Base-by-base conservation (phyloP, 1,139 yeast genomes). In the Yamadazyma trypodendri region DNA sequence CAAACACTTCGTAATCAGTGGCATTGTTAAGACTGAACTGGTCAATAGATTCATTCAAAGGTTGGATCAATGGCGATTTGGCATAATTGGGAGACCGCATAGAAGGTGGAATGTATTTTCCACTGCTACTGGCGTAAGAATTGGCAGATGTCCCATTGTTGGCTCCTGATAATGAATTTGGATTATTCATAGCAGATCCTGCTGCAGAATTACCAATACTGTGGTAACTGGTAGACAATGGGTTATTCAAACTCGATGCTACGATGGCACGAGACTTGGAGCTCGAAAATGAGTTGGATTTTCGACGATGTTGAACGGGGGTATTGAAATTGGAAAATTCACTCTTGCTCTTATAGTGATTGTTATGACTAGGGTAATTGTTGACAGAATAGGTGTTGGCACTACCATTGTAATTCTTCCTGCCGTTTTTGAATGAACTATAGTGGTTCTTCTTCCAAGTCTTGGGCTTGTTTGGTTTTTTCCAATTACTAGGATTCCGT, bases 81-180 rank as follows among this genome's bases (percentile, higher is more conserved):
- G 48, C 49, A 38, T 54, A 56, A 24, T 49, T 53, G 1, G 75
- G 75, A 2, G 74, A 68, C 40, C 76, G 56, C 50, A 71, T 58
- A 41, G 61, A 66, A 20, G 77, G 77, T 17, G 77, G 77, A 23
- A 68, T 54, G 41, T 71, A 71, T 46, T 69, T 70, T 8, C 73
- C 74, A 18, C 53, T 47, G 21, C 43, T 43, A 9, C 55, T 46
- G 14, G 45, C 48, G 28, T 35, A 36, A 13, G 41, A 36, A 15
- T 15, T 21, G 13, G 28, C 21, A 6, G 36, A 28, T 4, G 21
- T 22, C 3, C 27, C 27, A 6, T 14, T 23, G 10, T 21, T 22
- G 17, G 21, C 8, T 18, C 27, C 34, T 13, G 29, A 23, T 12
- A n/a, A 28, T n/a, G 31, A 15, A 6, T 10, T 32, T 13, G 25